Percentiles rank a stretch among this genome's conserved stretches.
These are phyloP conservation scores for Colletotrichum agaves DNA, from an alignment of 2,329 filamentous ascomycete genomes.

Conservation along the genomic window DNA sequence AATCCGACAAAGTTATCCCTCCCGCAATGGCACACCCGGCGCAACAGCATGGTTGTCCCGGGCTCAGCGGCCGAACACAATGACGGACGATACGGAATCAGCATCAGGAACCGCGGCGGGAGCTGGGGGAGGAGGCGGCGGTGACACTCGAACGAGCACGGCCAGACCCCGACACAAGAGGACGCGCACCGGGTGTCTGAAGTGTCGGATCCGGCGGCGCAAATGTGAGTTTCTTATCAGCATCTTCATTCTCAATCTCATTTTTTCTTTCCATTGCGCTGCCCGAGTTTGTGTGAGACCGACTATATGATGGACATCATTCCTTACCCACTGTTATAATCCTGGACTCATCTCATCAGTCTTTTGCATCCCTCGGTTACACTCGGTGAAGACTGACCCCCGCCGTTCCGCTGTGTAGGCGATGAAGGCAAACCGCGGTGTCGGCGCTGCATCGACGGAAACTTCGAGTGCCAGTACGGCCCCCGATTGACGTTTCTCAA, in stretches of 20 bases:
- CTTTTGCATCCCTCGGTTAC: background rate
- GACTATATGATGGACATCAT: too few species aligned
- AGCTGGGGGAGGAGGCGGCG: background rate
- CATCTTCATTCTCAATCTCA: background rate
- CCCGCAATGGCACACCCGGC: slow-evolving; percentile 12
- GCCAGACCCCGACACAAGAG: slow-evolving; percentile 40
- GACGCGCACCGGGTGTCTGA: slow-evolving; percentile 58
- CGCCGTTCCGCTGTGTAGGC: slow-evolving; percentile 46
- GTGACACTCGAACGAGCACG: background rate
- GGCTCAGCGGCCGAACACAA: slow-evolving; percentile 2
- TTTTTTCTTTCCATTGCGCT: too few species aligned
- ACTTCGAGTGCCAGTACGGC: slow-evolving; percentile 60
- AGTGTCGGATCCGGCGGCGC: slow-evolving; percentile 58
- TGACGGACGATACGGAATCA: slow-evolving; percentile 32
- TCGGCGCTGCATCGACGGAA: slow-evolving; percentile 57
- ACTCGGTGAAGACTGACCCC: background rate
- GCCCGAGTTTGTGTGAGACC: background rate
- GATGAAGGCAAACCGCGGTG: slow-evolving; percentile 63
- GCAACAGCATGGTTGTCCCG: background rate
- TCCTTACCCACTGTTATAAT: background rate
- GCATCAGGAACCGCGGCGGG: slow-evolving; percentile 10
- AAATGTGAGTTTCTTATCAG: slow-evolving; percentile 53
- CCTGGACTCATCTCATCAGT: background rate
- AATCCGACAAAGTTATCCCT: slow-evolving; percentile 37
- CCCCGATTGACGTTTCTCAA: slow-evolving; percentile 58